phyloP scores from a whole-genome alignment of 371 early-diverging fungal species.

The Syncephalastrum contaminatum region DNA sequence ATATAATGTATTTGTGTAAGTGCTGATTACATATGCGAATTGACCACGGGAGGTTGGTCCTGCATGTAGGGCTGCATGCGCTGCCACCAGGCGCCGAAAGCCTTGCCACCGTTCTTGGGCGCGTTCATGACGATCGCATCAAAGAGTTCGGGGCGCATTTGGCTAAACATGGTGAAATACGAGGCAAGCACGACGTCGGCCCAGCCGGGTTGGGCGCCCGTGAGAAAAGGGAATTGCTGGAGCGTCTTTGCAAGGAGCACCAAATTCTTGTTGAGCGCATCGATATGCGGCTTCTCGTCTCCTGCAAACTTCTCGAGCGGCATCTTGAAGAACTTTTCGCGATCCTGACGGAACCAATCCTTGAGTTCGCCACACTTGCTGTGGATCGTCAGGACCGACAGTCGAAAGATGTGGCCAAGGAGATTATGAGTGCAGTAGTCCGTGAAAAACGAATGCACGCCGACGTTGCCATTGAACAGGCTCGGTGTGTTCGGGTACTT shows the following conservation, averaged over 20 bases:
- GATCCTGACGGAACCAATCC: slow-evolving; percentile 15
- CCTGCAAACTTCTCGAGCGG: slow-evolving; percentile 19
- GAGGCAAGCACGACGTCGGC: slow-evolving; percentile 21
- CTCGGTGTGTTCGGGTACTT: slow-evolving; percentile 15
- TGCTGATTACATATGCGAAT: no score
- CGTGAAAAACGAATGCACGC: slow-evolving; percentile 18
- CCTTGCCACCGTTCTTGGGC: slow-evolving; percentile 6
- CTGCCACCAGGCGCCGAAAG: slow-evolving; percentile 10
- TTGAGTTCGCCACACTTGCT: background rate
- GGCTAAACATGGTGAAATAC: slow-evolving; percentile 9
- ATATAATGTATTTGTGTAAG: no score
- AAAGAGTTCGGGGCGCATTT: slow-evolving; percentile 14
- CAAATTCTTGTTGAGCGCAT: slow-evolving; percentile 10
- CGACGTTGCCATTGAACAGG: slow-evolving; percentile 16
- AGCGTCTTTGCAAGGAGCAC: slow-evolving; percentile 8
- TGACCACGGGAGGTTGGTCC: slow-evolving; percentile 1
- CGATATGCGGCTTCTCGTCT: slow-evolving; percentile 10
- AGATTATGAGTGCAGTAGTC: slow-evolving; percentile 12
- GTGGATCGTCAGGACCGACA: slow-evolving; percentile 8
- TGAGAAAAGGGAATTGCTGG: slow-evolving; percentile 15
- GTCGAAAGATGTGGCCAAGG: slow-evolving; percentile 17
- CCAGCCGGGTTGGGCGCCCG: slow-evolving; percentile 16
- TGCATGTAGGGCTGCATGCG: slow-evolving; percentile 19
- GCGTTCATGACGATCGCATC: slow-evolving; percentile 13
- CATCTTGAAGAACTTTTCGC: slow-evolving; percentile 14